phyloP scores from a whole-genome alignment of 148 eudicot species.

The Vaccinium vitisidaea region DNA sequence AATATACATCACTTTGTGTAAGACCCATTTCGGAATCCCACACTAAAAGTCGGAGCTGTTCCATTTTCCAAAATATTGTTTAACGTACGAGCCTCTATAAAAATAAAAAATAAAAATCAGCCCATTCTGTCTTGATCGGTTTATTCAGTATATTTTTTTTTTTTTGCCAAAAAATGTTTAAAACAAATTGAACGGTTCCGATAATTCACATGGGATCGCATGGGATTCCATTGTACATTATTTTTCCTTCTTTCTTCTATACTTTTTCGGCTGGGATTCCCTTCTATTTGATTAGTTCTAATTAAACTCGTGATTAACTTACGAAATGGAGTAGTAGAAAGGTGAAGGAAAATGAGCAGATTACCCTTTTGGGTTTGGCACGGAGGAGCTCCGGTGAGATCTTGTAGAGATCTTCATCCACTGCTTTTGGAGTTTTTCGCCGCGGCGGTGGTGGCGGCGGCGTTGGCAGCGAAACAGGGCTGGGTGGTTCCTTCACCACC shows the following conservation, averaged over 20 bases:
- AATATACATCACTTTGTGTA: no score
- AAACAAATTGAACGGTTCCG: no score
- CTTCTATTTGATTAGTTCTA: background rate
- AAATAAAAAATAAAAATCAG: no score
- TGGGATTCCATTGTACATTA: background rate
- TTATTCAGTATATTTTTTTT: no score
- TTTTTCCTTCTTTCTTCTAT: background rate
- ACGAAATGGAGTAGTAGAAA: background rate
- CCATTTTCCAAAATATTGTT: no score
- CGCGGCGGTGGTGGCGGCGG: background rate
- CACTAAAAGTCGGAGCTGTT: no score
- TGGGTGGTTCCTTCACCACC: slow-evolving; percentile 27
- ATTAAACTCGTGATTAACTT: no score
- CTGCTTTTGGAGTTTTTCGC: slow-evolving; percentile 37
- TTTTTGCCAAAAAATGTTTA: no score
- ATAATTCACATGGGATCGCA: no score
- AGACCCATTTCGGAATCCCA: no score
- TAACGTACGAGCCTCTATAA: no score
- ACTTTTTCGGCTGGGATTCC: background rate
- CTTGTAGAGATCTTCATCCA: slow-evolving; percentile 66
- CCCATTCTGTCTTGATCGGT: no score
- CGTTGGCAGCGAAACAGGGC: slow-evolving; percentile 8
- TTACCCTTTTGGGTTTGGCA: slow-evolving; percentile 31
- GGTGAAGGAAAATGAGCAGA: background rate
- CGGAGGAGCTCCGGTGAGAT: slow-evolving; percentile 59